Percentiles rank a stretch among this genome's conserved stretches.
Evolutionary conservation across 2,329 filamentous ascomycete species (phyloP).

Genomic region (Lecanicillium sp.): DNA sequence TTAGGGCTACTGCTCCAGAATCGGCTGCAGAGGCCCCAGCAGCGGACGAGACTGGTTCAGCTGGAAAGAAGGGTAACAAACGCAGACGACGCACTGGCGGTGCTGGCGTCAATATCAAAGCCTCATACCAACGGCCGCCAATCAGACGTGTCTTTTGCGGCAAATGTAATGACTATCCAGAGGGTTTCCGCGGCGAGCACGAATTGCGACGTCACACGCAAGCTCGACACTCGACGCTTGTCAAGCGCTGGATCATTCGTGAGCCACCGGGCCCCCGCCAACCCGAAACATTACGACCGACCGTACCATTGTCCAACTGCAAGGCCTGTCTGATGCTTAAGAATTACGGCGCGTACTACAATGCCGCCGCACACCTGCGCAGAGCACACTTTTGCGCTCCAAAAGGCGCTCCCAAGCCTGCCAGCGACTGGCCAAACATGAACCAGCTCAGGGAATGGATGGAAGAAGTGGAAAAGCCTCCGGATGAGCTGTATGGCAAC

Average conservation of each 20-base stretch:
- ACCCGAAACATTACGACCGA: constrained; percentile 31
- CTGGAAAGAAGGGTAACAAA: too few species aligned
- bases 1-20: constrained; percentile 5
- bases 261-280: constrained; percentile 38
- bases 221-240: constrained; percentile 46
- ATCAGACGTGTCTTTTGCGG: constrained; percentile 68
- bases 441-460: constrained; percentile 51
- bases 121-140: constrained; percentile 44
- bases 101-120: constrained; percentile 14
- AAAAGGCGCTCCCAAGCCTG: constrained; percentile 42
- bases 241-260: constrained; percentile 48
- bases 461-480: constrained; percentile 46
- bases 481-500: constrained; percentile 9
- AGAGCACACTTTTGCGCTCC: constrained; percentile 50
- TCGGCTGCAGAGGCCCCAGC: background rate
- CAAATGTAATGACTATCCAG: constrained; percentile 72
- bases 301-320: constrained; percentile 44
- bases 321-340: constrained; percentile 50
- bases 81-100: background rate
- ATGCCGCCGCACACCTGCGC: constrained; percentile 49
- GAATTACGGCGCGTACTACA: constrained; percentile 51
- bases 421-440: constrained; percentile 52
- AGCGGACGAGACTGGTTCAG: background rate
- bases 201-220: constrained; percentile 65
- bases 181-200: constrained; percentile 86